A percentile compares a stretch with the other conserved stretches of the same genome.
Conservation (phyloP, 192 early-diverging fungal genomes). For the Podila clonocystis region DNA sequence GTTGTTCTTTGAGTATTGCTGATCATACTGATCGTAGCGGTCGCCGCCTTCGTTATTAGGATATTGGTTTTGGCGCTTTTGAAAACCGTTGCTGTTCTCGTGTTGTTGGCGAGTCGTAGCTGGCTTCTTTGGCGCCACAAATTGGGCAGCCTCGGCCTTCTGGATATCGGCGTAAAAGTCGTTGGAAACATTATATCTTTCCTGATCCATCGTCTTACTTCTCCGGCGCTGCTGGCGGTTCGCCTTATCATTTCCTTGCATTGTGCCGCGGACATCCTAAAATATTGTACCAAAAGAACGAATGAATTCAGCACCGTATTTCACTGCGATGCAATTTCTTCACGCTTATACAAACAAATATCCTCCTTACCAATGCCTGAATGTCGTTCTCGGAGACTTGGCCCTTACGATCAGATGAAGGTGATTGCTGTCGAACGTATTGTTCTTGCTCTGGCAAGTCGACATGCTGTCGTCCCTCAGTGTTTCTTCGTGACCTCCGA, state of each 20-base stretch:
- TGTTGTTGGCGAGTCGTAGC: not conserved
- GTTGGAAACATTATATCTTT: not conserved
- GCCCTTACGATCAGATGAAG: not conserved
- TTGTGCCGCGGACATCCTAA: not conserved
- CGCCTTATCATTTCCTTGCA: not conserved
- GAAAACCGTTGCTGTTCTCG: not conserved
- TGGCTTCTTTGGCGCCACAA: not conserved
- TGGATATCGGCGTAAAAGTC: not conserved
- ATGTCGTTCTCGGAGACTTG: not conserved
- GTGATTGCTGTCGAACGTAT: not conserved
- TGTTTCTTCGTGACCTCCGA: slow-evolving; percentile 25
- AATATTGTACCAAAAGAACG: not conserved
- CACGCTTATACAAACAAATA: not conserved
- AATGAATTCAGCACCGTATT: no score
- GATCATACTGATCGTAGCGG: no score
- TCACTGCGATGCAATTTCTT: no score
- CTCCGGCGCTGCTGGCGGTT: not conserved
- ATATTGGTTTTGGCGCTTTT: no score
- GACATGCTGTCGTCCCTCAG: slow-evolving; percentile 1
- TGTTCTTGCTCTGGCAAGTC: not conserved
- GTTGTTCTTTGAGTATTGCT: no score
- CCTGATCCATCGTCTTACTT: not conserved
- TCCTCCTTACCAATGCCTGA: not conserved
- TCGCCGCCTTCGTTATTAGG: no score
- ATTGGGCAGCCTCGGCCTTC: not conserved